Evolutionary conservation across 345 rosid genomes (phyloP).

Genomic region (Dipteronia dyeriana): DNA sequence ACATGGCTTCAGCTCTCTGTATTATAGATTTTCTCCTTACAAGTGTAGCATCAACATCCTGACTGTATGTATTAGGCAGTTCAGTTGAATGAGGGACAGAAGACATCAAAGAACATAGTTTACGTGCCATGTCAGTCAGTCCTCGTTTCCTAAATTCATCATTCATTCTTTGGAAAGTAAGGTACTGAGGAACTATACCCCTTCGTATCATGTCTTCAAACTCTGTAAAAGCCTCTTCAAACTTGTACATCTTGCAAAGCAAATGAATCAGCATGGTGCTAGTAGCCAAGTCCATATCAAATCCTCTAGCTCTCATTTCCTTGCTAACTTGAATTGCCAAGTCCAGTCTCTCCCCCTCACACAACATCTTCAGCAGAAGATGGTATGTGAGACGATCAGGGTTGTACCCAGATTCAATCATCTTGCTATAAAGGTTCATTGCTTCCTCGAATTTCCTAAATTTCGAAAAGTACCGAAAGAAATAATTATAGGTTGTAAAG

Average conservation of each 20-base stretch:
- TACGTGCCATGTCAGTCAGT: conserved; percentile 56
- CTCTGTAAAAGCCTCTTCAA: conserved; percentile 68
- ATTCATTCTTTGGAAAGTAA: conserved; percentile 66
- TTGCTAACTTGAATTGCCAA: conserved; percentile 70
- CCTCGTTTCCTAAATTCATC: conserved; percentile 59
- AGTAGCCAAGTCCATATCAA: conserved; percentile 64
- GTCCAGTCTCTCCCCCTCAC: conserved; percentile 71
- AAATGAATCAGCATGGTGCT: conserved; percentile 72
- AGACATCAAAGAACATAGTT: conserved; percentile 56
- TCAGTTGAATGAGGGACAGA: conserved; percentile 64
- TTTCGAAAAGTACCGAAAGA: conserved; percentile 65
- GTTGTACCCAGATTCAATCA: conserved; percentile 70
- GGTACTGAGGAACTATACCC: conserved; percentile 74
- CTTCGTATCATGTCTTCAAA: conserved; percentile 68
- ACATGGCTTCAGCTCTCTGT: conserved; percentile 81
- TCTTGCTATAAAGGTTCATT: conserved; percentile 72
- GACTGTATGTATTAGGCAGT: conserved; percentile 49
- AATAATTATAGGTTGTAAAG: conserved; percentile 70
- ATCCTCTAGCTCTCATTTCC: conserved; percentile 76
- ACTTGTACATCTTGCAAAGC: conserved; percentile 59
- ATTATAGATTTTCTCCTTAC: conserved; percentile 57
- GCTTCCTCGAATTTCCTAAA: conserved; percentile 66
- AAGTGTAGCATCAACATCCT: conserved; percentile 31
- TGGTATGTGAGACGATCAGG: conserved; percentile 74
- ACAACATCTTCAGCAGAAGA: conserved; percentile 77